phyloP scores from a whole-genome alignment of 139 green algal genomes.

The Raphidocelis subcapitata region DNA sequence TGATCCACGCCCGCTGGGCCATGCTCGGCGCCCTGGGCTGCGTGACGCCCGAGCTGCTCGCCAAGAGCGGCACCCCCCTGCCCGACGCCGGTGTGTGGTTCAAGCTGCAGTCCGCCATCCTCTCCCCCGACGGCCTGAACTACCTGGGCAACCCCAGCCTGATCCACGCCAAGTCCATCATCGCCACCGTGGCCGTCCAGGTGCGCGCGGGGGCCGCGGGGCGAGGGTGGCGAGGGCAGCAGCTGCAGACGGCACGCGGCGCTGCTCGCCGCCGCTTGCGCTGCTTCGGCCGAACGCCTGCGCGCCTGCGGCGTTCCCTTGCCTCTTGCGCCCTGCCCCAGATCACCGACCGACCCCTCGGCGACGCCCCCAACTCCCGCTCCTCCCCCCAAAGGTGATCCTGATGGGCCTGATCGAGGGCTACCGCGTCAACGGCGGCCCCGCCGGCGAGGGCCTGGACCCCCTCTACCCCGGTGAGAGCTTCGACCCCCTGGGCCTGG shows the following conservation, averaged over 20 bases:
- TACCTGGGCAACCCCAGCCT: slow-evolving; percentile 76
- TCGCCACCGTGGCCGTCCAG: slow-evolving; percentile 86
- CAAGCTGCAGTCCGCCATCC: slow-evolving; percentile 86
- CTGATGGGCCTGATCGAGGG: slow-evolving; percentile 84
- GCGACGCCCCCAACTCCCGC: slow-evolving; percentile 69
- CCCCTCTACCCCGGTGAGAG: slow-evolving; percentile 66
- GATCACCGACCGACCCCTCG: slow-evolving; percentile 84
- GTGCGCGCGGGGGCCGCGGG: slow-evolving; percentile 28
- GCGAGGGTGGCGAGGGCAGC: too few species aligned
- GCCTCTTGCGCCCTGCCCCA: slow-evolving; percentile 79
- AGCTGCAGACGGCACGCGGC: too few species aligned
- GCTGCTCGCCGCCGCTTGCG: too few species aligned
- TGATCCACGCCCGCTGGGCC: slow-evolving; percentile 97
- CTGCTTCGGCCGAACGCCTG: too few species aligned
- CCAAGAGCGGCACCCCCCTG: slow-evolving; percentile 42
- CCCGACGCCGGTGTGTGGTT: slow-evolving; percentile 81
- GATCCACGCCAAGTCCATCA: slow-evolving; percentile 91
- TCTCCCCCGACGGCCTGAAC: slow-evolving; percentile 70
- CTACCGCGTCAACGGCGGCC: slow-evolving; percentile 80
- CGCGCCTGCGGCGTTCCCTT: slow-evolving; percentile 75
- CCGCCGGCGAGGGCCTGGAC: slow-evolving; percentile 69
- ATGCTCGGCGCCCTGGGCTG: slow-evolving; percentile 90
- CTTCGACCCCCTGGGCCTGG: slow-evolving; percentile 90
- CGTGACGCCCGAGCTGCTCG: slow-evolving; percentile 53
- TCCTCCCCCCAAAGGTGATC: slow-evolving; percentile 60